Percentiles rank a stretch among this genome's conserved stretches.
phyloP scores from a whole-genome alignment of 2,329 filamentous ascomycete species.

The Nemania sp. region DNA sequence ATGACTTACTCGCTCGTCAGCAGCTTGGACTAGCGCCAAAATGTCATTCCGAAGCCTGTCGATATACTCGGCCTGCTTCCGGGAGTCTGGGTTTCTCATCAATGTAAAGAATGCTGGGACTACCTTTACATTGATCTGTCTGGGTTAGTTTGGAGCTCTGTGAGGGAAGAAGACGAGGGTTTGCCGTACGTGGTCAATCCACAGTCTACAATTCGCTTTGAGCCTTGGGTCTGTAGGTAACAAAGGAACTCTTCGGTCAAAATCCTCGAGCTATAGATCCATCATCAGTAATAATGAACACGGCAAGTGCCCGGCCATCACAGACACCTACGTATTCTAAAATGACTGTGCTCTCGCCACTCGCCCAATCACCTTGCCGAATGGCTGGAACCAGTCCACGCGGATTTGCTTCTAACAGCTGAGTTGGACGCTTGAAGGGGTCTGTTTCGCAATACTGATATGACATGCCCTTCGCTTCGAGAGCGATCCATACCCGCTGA shows the following conservation, averaged over 20 bases:
- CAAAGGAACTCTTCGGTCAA: constrained; percentile 62
- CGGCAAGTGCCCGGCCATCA: background rate
- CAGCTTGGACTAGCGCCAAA: constrained; percentile 52
- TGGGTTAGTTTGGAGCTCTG: background rate
- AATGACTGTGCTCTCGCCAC: constrained; percentile 79
- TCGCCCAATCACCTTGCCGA: constrained; percentile 78
- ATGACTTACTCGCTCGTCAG: constrained; percentile 48
- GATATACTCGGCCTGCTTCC: constrained; percentile 62
- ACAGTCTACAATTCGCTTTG: constrained; percentile 75
- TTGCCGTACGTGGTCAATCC: constrained; percentile 73
- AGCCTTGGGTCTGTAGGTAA: constrained; percentile 68
- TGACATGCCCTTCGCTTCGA: constrained; percentile 75
- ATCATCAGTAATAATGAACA: constrained; percentile 8
- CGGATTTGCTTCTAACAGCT: constrained; percentile 74
- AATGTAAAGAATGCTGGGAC: constrained; percentile 77
- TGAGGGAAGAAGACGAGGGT: background rate
- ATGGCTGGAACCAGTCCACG: constrained; percentile 77
- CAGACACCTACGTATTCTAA: constrained; percentile 78
- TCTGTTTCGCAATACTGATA: constrained; percentile 91
- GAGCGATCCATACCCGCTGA: constrained; percentile 85
- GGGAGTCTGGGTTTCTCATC: constrained; percentile 65
- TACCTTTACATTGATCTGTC: constrained; percentile 73
- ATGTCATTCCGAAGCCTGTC: constrained; percentile 70
- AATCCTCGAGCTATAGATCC: constrained; percentile 68
- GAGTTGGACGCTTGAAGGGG: constrained; percentile 70